Percentiles rank a stretch among this genome's conserved stretches.
Evolutionary conservation across 208 protist genomes (phyloP).

Genomic region (Trichomonas gallinae): DNA sequence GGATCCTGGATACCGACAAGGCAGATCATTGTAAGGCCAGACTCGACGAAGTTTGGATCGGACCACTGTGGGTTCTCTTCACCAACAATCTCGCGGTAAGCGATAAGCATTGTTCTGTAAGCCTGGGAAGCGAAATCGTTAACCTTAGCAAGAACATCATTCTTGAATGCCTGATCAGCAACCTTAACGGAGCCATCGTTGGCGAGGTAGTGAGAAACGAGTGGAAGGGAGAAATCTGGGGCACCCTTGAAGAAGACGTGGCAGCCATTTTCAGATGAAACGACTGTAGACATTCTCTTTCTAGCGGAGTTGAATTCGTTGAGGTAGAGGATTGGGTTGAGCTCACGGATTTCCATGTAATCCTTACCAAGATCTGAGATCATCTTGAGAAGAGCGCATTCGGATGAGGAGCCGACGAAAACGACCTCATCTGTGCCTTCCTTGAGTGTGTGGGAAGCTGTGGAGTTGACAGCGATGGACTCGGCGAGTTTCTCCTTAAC

Average conservation of each 20-base stretch:
- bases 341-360: not conserved
- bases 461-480: not conserved
- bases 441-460: not conserved
- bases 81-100: not conserved
- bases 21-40: not conserved
- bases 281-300: constrained; percentile 6
- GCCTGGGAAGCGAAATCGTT: not conserved
- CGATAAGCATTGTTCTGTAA: not conserved
- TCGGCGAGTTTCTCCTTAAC: not conserved
- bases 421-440: not conserved
- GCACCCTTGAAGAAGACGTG: not conserved
- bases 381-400: not conserved
- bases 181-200: not conserved
- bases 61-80: not conserved
- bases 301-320: not conserved
- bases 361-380: not conserved
- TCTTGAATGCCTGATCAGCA: not conserved
- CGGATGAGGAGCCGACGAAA: not conserved
- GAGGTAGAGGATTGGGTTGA: not conserved
- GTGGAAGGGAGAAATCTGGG: not conserved
- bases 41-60: not conserved
- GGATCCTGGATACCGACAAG: not conserved
- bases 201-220: not conserved
- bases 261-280: not conserved
- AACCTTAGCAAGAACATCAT: not conserved